phyloP scores from a whole-genome alignment of 2,329 filamentous ascomycete species.

The Lecanicillium sp. region DNA sequence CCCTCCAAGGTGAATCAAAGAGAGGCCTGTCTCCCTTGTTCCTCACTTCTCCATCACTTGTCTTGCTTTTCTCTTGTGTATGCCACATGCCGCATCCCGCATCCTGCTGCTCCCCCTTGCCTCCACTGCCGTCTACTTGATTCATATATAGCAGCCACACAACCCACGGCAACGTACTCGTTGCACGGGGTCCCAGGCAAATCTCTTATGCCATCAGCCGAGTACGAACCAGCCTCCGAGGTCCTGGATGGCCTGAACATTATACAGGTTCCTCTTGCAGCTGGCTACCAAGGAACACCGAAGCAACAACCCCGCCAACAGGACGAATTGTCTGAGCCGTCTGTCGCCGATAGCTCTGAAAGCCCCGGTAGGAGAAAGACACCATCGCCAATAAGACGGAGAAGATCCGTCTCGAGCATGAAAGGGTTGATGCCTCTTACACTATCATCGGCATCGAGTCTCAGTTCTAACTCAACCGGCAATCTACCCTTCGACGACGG shows the following conservation, averaged over 20 bases:
- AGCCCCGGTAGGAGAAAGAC: constrained; percentile 10
- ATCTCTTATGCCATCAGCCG: constrained; percentile 8
- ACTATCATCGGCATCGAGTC: constrained; percentile 20
- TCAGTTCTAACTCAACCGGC: constrained; percentile 11
- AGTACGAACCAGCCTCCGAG: constrained; percentile 5
- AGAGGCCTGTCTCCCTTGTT: neutral
- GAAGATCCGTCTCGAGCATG: constrained; percentile 31
- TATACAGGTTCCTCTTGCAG: neutral
- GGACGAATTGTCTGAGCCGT: neutral
- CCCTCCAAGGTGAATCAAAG: no score
- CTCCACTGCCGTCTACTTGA: neutral
- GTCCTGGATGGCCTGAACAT: constrained; percentile 7
- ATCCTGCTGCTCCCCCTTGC: neutral
- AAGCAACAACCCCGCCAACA: no score
- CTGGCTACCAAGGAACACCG: no score
- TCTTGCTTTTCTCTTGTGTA: neutral
- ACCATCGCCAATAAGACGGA: constrained; percentile 15
- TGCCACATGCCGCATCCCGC: no score
- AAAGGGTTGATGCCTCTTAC: constrained; percentile 28
- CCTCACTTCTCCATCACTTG: neutral
- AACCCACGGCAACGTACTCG: no score
- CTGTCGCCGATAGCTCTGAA: neutral
- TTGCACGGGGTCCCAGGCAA: neutral
- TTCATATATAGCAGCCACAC: constrained; percentile 4
- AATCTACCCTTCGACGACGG: constrained; percentile 13